Conservation (phyloP, 805 yeast species). For the Ogataea nakhonphanomensis region DNA sequence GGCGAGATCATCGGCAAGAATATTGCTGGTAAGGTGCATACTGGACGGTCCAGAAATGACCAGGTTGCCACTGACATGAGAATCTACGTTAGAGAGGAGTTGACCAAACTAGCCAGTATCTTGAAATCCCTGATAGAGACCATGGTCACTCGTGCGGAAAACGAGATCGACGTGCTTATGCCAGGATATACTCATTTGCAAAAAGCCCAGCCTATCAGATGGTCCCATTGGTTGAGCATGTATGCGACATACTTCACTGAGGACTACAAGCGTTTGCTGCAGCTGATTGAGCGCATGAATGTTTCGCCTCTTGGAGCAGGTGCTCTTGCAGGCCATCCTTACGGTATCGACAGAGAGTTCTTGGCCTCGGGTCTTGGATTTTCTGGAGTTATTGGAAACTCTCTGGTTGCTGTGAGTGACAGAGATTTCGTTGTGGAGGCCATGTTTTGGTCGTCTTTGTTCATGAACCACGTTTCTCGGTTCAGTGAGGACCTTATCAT, state of each 20-base stretch:
- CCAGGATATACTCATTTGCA: constrained; percentile 99
- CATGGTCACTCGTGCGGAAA: constrained; percentile 69
- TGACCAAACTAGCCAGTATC: constrained; percentile 55
- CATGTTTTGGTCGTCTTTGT: constrained; percentile 90
- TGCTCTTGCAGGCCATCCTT: constrained; percentile 98
- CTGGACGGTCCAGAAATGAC: constrained; percentile 98
- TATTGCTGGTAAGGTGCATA: constrained; percentile 96
- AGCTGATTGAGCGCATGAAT: constrained; percentile 79
- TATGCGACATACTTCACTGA: constrained; percentile 93
- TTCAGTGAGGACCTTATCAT: constrained; percentile 92
- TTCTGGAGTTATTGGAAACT: constrained; percentile 85
- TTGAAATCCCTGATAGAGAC: constrained; percentile 63
- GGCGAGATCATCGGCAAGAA: constrained; percentile 94
- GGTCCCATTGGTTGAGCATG: constrained; percentile 96
- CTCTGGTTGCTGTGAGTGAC: constrained; percentile 94
- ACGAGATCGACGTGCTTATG: constrained; percentile 90
- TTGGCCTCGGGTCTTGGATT: constrained; percentile 80
- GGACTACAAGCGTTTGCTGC: constrained; percentile 80
- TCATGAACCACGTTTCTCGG: constrained; percentile 94
- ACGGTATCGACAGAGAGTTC: constrained; percentile 94
- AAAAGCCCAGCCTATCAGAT: constrained; percentile 99
- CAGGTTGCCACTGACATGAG: constrained; percentile 99
- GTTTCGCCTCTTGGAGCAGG: constrained; percentile 94
- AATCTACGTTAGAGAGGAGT: constrained; percentile 78
- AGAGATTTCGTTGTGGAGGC: constrained; percentile 96